A percentile compares a stretch with the other conserved stretches of the same genome.
phyloP scores from a whole-genome alignment of 169 alveolate genomes.

The Blepharisma undulans region DNA sequence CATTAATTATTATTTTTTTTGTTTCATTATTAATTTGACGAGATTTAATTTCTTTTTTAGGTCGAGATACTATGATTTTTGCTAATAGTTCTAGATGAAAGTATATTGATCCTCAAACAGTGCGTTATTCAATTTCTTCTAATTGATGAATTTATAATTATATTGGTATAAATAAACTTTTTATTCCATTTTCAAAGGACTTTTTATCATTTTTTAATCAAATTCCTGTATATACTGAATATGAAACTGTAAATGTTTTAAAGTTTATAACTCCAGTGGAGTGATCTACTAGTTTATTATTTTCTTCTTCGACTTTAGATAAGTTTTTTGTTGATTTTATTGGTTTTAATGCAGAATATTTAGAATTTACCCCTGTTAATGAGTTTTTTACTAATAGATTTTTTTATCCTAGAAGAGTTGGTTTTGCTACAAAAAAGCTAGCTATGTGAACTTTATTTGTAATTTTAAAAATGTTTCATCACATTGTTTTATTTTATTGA shows the following conservation, averaged over 20 bases:
- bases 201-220: not conserved
- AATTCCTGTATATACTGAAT: not conserved
- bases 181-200: not conserved
- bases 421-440: constrained; percentile 10
- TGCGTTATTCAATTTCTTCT: not conserved
- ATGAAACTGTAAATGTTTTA: not conserved
- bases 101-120: not conserved
- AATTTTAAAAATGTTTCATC: constrained; percentile 34
- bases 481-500: constrained; percentile 15
- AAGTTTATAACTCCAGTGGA: not conserved
- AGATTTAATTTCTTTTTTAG: not conserved
- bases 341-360: not conserved
- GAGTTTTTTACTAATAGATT: not conserved
- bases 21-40: not conserved
- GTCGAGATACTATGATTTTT: not conserved
- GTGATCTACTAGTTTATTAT: not conserved
- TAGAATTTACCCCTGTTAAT: not conserved
- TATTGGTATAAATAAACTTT: not conserved
- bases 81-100: not conserved
- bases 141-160: not conserved
- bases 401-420: constrained; percentile 12
- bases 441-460: constrained; percentile 30
- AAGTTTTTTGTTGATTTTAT: not conserved
- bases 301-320: not conserved
- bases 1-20: not conserved